Conservation (phyloP, 441 rosid species). For the Croton setiger region DNA sequence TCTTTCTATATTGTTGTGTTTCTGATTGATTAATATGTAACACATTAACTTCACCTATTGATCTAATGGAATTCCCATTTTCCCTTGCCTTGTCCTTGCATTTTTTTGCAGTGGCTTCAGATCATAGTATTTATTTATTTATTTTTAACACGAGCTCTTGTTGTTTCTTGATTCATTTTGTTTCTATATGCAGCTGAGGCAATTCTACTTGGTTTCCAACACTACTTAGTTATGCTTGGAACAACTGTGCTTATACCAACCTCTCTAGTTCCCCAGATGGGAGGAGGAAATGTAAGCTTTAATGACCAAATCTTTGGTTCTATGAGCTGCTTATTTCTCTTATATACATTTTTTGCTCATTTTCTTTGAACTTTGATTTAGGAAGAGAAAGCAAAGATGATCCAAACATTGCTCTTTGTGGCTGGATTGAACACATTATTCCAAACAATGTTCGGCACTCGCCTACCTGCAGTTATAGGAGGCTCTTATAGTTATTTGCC, state of each 20-base stretch:
- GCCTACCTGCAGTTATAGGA: conserved; percentile 88
- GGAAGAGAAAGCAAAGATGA: conserved; percentile 91
- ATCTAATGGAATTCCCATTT: background rate
- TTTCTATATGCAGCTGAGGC: conserved; percentile 67
- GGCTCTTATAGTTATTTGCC: conserved; percentile 84
- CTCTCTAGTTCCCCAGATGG: conserved; percentile 97
- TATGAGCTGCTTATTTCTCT: background rate
- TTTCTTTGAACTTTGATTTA: conserved; percentile 22
- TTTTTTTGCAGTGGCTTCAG: background rate
- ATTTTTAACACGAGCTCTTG: background rate
- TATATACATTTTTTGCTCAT: conserved; percentile 6
- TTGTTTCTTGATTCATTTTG: conserved; percentile 7
- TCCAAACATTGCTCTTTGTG: conserved; percentile 85
- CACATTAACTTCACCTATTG: background rate
- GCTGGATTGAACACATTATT: conserved; percentile 85
- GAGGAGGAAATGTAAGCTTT: conserved; percentile 88
- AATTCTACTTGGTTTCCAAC: conserved; percentile 94
- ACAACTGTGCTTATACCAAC: conserved; percentile 92
- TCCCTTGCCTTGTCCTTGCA: conserved; percentile 3
- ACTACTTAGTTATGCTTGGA: conserved; percentile 97
- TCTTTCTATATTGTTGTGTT: background rate
- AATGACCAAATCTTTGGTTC: background rate
- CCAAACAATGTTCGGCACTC: conserved; percentile 72
- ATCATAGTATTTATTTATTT: background rate
- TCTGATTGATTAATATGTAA: background rate